These are phyloP conservation scores for Pythium biforme DNA, from an alignment of 352 stramenopile genomes.

Conservation along the genomic window DNA sequence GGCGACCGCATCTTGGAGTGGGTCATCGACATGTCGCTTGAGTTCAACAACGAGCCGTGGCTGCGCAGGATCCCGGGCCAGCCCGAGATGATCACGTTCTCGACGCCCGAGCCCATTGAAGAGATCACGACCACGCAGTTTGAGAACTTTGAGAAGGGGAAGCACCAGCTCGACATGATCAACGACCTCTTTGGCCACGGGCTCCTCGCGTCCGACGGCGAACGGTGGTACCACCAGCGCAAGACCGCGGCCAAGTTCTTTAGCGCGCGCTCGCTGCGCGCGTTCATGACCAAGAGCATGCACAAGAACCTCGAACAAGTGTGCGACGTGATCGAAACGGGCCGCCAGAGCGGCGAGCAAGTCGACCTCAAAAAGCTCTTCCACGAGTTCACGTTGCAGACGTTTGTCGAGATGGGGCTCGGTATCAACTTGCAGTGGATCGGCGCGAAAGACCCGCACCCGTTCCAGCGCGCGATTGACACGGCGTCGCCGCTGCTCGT, in stretches of 20 bases:
- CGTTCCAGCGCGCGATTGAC: slow-evolving; percentile 55
- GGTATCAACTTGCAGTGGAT: slow-evolving; percentile 48
- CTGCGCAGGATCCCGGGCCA: slow-evolving; percentile 20
- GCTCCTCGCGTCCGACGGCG: slow-evolving; percentile 33
- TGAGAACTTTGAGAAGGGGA: slow-evolving; percentile 35
- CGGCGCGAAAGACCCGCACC: slow-evolving; percentile 32
- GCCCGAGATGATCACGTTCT: slow-evolving; percentile 27
- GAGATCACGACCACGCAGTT: slow-evolving; percentile 42
- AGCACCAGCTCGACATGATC: slow-evolving; percentile 26
- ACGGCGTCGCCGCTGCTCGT: slow-evolving; percentile 32
- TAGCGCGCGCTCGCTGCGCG: slow-evolving; percentile 29
- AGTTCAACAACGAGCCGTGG: slow-evolving; percentile 30
- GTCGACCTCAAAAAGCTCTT: slow-evolving; percentile 37
- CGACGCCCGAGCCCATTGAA: slow-evolving; percentile 27
- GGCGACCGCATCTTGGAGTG: slow-evolving; percentile 6
- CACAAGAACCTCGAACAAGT: slow-evolving; percentile 25
- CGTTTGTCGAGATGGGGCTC: slow-evolving; percentile 57
- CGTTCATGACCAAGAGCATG: slow-evolving; percentile 24
- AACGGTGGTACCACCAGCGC: slow-evolving; percentile 34
- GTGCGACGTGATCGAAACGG: slow-evolving; percentile 18
- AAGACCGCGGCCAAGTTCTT: slow-evolving; percentile 36
- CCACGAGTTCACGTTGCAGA: slow-evolving; percentile 52
- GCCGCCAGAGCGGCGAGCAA: neutral
- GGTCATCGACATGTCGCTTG: slow-evolving; percentile 1
- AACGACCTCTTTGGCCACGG: slow-evolving; percentile 25